Percentiles rank a stretch among this genome's conserved stretches.
These are phyloP conservation scores for Lipomyces kockii DNA, from an alignment of 805 yeast genomes.

Conservation along the genomic window DNA sequence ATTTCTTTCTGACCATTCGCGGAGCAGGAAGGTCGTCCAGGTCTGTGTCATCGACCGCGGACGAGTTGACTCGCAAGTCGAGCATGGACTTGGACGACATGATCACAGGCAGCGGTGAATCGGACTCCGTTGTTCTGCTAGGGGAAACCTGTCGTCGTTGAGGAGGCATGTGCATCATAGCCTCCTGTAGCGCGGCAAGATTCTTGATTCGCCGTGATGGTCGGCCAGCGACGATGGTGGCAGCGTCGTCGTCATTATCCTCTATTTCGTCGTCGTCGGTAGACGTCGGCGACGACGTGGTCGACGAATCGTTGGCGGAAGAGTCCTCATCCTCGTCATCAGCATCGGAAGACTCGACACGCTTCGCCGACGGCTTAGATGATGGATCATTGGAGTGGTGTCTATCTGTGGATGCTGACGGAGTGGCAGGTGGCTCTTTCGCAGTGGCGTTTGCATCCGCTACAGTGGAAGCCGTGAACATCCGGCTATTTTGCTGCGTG, in stretches of 20 bases:
- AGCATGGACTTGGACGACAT: constrained; percentile 28
- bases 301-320: constrained; percentile 8
- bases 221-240: constrained; percentile 10
- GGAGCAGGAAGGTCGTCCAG: constrained; percentile 18
- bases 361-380: constrained; percentile 7
- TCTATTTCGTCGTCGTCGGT: constrained; percentile 7
- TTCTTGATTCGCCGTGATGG: constrained; percentile 14
- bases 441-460: constrained; percentile 9
- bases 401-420: constrained; percentile 7
- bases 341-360: constrained; percentile 16
- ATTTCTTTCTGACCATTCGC: constrained; percentile 71
- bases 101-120: neutral
- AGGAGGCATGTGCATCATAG: constrained; percentile 14
- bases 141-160: constrained; percentile 19
- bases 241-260: constrained; percentile 15
- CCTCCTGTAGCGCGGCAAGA: constrained; percentile 17
- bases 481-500: constrained; percentile 17
- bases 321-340: constrained; percentile 14
- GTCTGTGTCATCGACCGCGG: constrained; percentile 24
- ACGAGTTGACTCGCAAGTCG: constrained; percentile 19
- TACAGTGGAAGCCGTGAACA: constrained; percentile 11
- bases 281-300: constrained; percentile 18
- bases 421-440: constrained; percentile 5
- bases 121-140: neutral
- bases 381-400: constrained; percentile 2